Percentiles rank a stretch among this genome's conserved stretches.
Evolutionary conservation across 1,284 basidiomycete species (phyloP).

Genomic region (Omphalotus olearius): DNA sequence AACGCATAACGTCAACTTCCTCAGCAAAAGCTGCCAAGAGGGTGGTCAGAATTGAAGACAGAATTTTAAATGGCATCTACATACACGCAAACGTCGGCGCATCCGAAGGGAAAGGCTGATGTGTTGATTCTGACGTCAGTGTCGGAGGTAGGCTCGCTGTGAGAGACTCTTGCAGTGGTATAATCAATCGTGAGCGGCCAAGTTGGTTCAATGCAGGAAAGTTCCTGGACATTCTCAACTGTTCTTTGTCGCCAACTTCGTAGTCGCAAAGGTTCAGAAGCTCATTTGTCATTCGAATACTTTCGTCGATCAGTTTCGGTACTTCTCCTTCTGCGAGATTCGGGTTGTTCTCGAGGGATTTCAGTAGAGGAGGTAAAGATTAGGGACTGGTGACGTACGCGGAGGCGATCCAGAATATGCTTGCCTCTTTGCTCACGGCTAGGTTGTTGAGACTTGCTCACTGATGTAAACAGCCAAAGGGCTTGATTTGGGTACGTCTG

Average conservation of each 20-base stretch:
- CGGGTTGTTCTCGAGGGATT: conserved; percentile 32
- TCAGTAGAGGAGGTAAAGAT: background rate
- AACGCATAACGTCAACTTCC: conserved; percentile 89
- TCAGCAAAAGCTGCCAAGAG: conserved; percentile 66
- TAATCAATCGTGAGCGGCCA: conserved; percentile 68
- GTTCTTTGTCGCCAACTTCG: conserved; percentile 42
- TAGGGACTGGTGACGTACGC: conserved; percentile 36
- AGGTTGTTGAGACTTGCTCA: conserved; percentile 79
- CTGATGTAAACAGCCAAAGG: conserved; percentile 90
- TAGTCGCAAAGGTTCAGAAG: conserved; percentile 67
- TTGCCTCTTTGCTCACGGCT: conserved; percentile 62
- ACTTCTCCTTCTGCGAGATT: conserved; percentile 35
- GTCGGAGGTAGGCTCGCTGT: conserved; percentile 84
- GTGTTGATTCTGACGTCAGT: conserved; percentile 56
- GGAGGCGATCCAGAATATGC: conserved; percentile 63
- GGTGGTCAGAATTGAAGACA: conserved; percentile 1
- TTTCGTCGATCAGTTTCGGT: conserved; percentile 51
- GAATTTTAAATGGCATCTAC: conserved; percentile 16
- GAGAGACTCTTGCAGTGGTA: conserved; percentile 92
- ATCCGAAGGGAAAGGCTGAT: conserved; percentile 81
- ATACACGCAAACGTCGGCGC: conserved; percentile 77
- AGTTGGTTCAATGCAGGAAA: conserved; percentile 61
- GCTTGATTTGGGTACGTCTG: conserved; percentile 87
- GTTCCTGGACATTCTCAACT: conserved; percentile 57
- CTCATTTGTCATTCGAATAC: conserved; percentile 60